These are phyloP conservation scores for Chrysosporium keratinophilum DNA, from an alignment of 2,329 filamentous ascomycete species.

Conservation along the genomic window DNA sequence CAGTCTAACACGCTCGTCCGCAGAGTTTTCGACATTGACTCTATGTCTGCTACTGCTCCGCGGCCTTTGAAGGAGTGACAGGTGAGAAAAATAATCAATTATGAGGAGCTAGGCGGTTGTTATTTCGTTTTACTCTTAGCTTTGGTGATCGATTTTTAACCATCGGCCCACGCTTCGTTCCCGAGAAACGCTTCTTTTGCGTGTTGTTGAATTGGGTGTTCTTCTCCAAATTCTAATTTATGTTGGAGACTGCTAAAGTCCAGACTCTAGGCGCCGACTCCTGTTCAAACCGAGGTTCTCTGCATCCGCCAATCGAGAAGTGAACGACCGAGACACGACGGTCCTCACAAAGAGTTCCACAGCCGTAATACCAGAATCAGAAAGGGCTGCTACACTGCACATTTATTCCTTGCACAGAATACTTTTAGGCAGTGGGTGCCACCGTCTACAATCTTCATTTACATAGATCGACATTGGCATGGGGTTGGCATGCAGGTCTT, in stretches of 20 bases:
- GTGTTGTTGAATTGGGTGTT: neutral
- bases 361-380: no score
- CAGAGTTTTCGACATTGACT: slow-evolving; percentile 8
- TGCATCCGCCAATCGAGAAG: no score
- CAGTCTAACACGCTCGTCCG: slow-evolving; percentile 1
- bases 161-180: slow-evolving; percentile 1
- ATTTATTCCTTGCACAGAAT: no score
- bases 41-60: neutral
- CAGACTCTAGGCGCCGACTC: neutral
- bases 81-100: slow-evolving; percentile 1
- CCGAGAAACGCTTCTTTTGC: neutral
- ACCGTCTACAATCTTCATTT: no score
- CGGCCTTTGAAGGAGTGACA: neutral
- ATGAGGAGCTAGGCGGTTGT: neutral
- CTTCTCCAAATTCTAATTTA: neutral
- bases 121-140: neutral
- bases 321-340: no score
- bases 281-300: neutral
- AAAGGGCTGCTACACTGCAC: no score
- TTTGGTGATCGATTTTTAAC: slow-evolving; percentile 2
- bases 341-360: no score
- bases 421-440: no score
- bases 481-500: no score
- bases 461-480: no score
- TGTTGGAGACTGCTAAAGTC: neutral